Base-by-base conservation (phyloP, 2,329 filamentous ascomycete genomes). In the Pochonia chlamydosporia region DNA sequence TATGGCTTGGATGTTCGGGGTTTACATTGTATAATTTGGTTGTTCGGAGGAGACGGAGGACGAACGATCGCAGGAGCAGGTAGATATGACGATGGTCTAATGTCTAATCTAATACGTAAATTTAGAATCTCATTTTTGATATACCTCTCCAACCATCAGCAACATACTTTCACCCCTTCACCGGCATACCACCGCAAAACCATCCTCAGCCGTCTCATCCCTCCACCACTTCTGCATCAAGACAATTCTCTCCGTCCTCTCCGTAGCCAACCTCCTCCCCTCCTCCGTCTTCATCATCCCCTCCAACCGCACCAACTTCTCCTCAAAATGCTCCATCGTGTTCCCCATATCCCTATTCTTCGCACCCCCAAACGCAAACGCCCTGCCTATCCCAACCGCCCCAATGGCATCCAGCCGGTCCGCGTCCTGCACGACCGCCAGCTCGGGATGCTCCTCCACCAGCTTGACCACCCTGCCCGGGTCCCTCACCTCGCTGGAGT, bases 381-480 rank as follows among this genome's bases (percentile, higher is more conserved):
- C 81, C 37, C 92, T 73, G 2, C 81, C 91, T 48, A 96, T 84
- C 1, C 92, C 92, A 25, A 96, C 79, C 0, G 87, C 89, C 1
- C 91, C 92, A 43, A 96, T 83, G 4, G 90, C 87, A 67, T 97
- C 92, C n/a, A 97, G 72, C 6, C 91, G 76, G 69, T 96, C 92
- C 4, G 91, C 91, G 65, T 96, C 92, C 68, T 96, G 91, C 26
- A 96, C 89, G 41, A 95, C 79, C 0, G 81, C 90, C 28, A 71
- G 59, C 55, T 69, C 67, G 1, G 88, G 88, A 62, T 87, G 72
- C 25, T 68, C 60, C 5, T 61, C 62, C n/a, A 95, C 71, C n/a
- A 91, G 71, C 2, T 69, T 65, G n/a, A 65, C 65, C 8, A 89
- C 82, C 11, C 69, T 66, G 5, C 66, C 68, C 1, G 85, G 84